Evolutionary conservation across 176 grass and related monocot genomes (phyloP), one percentile per base, ranked within the genome.

Genomic region (Otatea glauca): DNA sequence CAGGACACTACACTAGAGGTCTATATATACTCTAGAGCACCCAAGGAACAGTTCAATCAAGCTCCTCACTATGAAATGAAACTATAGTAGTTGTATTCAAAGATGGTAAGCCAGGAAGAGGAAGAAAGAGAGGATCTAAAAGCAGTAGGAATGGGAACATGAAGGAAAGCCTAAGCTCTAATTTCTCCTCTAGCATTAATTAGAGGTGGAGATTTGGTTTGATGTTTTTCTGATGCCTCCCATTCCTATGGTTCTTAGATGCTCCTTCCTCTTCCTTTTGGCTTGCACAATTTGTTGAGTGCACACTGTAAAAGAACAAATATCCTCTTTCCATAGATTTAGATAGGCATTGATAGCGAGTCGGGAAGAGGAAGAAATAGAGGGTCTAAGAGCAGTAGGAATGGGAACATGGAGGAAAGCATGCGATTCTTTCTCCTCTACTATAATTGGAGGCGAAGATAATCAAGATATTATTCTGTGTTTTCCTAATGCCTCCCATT

Each of bases 121-220:
- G 77, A 62, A 80, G 25, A 67, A 77, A 80, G 6, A 47, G 80
- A 82, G 23, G 23, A 6, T 58, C 29, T n/a, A 72, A 62, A 54
- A 73, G 80, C 25, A n/a, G 4, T 83, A 37, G 54, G 68, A 83
- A 73, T 72, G 68, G 54, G 68, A 72, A 73, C 80, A 73, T 72
- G 41, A 9, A 72, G 80, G 68, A 83, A 83, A 14, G 11, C 41
- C 3, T 1, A 27, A 60, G 42, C 23, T 15, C 69, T 48, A 16
- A 13, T 20, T 60, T 29, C 7, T 78, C 76, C 25, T 48, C 42
- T 10, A 44, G 8, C 4, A 1, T 23, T 9, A 17, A 1, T 23
- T 9, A 17, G 53, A 72, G 38, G 18, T 81, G 25, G 4, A 39
- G 27, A 58, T 80, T 80, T 54, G 16, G 45, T 71, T 32, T 60